Evolutionary conservation across 345 rosid genomes (phyloP), one percentile per base, ranked within the genome.

Genomic region (Brassica carinata): DNA sequence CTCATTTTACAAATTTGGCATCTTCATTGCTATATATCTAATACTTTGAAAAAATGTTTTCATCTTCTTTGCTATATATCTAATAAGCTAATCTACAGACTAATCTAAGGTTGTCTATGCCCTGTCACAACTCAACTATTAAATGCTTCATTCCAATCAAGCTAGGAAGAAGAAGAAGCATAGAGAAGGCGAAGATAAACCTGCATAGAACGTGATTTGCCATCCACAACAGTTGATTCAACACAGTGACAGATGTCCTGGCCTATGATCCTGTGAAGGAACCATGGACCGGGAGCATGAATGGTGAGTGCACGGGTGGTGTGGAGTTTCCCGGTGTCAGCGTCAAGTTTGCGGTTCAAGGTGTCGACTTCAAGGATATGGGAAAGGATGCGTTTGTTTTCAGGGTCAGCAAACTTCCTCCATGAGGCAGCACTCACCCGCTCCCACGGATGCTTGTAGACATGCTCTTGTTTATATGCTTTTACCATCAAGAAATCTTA

Each of bases 361-460:
- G 97, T 93, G 80, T 96, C 97, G 71, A 92, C 97, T 75, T 92
- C 97, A 29, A 89, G 95, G 66, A 96, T 81, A 53, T 93, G 98
- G 3, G 94, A 90, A 26, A 90, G 82, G 14, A 89, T 88, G 2
- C 89, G 94, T 83, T 93, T 96, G 87, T 93, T 93, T 85, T 93
- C 98, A 4, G 96, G 92, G 69, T 96, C 97, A 10, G 96, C 82
- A 82, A 89, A 96, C 86, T 93, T 96, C 84, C 99, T 96, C 98
- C 99, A 96, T 13, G 98, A 93, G 27, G 96, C 99, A 45, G 99
- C 90, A 70, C 97, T 91, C 29, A 96, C 99, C 36, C 94, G 86
- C 84, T 96, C 99, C 99, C 99, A 96, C 2, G 98, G 99, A 77
- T 96, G 99, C 88, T 86, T 86, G 87, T 93, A 96, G 43, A 90